These are phyloP conservation scores for Amanita muscaria DNA, from an alignment of 768 basidiomycete species.

Conservation along the genomic window DNA sequence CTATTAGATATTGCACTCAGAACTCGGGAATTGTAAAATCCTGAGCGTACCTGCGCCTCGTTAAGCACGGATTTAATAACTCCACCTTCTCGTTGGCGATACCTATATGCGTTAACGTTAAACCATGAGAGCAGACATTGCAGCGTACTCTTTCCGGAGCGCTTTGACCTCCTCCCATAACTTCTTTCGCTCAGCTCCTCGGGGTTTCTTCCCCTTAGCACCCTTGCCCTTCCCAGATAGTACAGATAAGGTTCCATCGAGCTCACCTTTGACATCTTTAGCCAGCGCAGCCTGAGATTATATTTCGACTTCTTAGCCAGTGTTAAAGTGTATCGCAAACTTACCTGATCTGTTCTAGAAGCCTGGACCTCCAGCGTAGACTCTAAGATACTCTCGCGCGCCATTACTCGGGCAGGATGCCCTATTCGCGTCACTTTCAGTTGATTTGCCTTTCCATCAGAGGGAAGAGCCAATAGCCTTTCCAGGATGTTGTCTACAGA, in stretches of 20 bases:
- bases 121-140: conserved; percentile 1
- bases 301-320: not conserved
- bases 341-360: conserved; percentile 59
- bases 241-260: conserved; percentile 56
- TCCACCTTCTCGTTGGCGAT: conserved; percentile 80
- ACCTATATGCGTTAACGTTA: conserved; percentile 37
- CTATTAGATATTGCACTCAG: conserved; percentile 24
- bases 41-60: conserved; percentile 57
- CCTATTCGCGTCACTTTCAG: conserved; percentile 81
- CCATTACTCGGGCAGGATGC: conserved; percentile 90
- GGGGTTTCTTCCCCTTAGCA: conserved; percentile 59
- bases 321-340: not conserved
- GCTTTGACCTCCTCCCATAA: conserved; percentile 84
- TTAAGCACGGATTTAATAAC: conserved; percentile 75
- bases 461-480: conserved; percentile 60
- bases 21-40: not conserved
- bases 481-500: conserved; percentile 95
- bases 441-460: conserved; percentile 36
- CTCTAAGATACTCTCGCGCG: conserved; percentile 54
- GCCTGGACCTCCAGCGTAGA: conserved; percentile 70
- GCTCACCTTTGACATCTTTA: conserved; percentile 82
- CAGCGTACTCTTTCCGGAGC: conserved; percentile 78
- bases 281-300: conserved; percentile 60
- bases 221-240: conserved; percentile 71
- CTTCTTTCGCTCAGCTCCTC: conserved; percentile 69